Evolutionary conservation across 2,329 filamentous ascomycete genomes (phyloP).

Genomic region (Phyllosticta citribraziliensis): DNA sequence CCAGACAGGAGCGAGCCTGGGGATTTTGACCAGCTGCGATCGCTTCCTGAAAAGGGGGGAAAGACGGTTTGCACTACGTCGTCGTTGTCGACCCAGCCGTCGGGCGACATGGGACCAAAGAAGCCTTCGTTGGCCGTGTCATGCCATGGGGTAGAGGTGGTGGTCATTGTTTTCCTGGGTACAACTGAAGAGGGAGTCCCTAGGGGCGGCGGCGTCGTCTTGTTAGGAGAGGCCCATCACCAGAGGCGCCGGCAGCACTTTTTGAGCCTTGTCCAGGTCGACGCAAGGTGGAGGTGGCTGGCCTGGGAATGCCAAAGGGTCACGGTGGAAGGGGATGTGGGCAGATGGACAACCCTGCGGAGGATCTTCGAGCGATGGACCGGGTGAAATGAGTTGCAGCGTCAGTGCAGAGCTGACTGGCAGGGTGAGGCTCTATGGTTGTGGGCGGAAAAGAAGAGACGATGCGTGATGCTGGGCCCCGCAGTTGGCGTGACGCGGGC

Average conservation of each 20-base stretch:
- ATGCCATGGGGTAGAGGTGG: slow-evolving; percentile 1
- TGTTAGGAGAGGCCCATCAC: neutral
- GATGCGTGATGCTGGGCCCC: neutral
- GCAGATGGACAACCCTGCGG: slow-evolving; percentile 5
- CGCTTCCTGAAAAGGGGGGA: slow-evolving; percentile 6
- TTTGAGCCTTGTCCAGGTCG: neutral
- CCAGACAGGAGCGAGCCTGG: slow-evolving; percentile 5
- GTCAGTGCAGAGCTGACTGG: slow-evolving; percentile 3
- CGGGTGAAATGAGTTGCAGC: slow-evolving; percentile 4
- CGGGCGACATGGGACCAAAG: slow-evolving; percentile 9
- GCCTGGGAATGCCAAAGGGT: neutral
- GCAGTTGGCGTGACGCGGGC: neutral
- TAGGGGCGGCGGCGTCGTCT: neutral
- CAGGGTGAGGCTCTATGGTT: slow-evolving; percentile 7
- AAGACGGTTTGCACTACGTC: slow-evolving; percentile 3
- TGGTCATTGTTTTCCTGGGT: neutral
- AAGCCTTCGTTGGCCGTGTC: slow-evolving; percentile 2
- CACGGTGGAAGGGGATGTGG: neutral
- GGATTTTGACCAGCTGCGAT: slow-evolving; percentile 9
- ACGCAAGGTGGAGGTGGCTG: neutral
- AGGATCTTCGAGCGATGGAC: slow-evolving; percentile 11
- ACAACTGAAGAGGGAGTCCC: neutral
- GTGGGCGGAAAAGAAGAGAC: neutral
- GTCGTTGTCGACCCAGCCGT: slow-evolving; percentile 1
- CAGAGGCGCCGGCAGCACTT: neutral